Evolutionary conservation across 208 protist species (phyloP).

Genomic region (Acanthamoeba polyphaga): DNA sequence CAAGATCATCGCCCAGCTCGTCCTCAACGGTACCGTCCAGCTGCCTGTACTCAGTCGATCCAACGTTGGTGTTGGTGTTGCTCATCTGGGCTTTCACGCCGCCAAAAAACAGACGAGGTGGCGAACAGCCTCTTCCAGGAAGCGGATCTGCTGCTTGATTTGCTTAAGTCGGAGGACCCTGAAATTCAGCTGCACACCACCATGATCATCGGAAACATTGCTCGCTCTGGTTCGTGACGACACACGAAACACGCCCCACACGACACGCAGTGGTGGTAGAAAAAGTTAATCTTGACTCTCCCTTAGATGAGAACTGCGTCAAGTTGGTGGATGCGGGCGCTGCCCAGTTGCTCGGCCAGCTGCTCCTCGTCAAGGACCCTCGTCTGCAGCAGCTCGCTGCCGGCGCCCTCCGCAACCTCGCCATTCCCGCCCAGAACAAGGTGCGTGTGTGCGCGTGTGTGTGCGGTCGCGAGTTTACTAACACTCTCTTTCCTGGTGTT

Average conservation of each 20-base stretch:
- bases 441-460: background rate
- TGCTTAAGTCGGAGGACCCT: conserved; percentile 32
- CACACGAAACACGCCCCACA: too few species aligned
- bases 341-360: background rate
- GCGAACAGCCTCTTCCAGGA: conserved; percentile 34
- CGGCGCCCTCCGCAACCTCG: conserved; percentile 63
- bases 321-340: conserved; percentile 37
- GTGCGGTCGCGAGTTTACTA: background rate
- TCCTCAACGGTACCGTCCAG: conserved; percentile 26
- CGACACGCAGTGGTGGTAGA: too few species aligned
- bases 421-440: conserved; percentile 55
- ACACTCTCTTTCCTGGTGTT: background rate
- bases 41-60: background rate
- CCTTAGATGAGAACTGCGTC: conserved; percentile 53
- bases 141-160: background rate
- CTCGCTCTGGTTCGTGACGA: conserved; percentile 25
- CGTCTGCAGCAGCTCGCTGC: conserved; percentile 67
- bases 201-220: conserved; percentile 73
- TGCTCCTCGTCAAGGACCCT: conserved; percentile 1
- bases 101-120: conserved; percentile 43
- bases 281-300: too few species aligned
- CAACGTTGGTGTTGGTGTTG: too few species aligned
- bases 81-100: background rate
- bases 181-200: conserved; percentile 57
- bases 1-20: conserved; percentile 54